phyloP scores from a whole-genome alignment of 2,329 filamentous ascomycete genomes.

The Aureobasidium pullulans region DNA sequence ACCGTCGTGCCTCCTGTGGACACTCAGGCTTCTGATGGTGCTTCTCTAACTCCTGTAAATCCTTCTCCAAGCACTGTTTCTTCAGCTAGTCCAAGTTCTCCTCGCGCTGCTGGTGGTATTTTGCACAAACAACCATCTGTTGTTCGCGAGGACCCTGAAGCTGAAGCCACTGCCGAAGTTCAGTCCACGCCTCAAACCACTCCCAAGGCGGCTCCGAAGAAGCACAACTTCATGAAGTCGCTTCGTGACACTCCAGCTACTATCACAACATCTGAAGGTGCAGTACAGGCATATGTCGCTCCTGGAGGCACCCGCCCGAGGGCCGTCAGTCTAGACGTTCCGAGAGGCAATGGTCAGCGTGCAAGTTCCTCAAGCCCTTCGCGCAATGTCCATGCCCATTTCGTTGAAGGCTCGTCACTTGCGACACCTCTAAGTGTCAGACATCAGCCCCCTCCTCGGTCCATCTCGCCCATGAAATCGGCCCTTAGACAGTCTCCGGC shows the following conservation, averaged over 20 bases:
- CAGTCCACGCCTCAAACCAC: neutral
- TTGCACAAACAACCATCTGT: conserved; percentile 28
- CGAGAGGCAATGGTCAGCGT: conserved; percentile 20
- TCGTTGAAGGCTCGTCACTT: conserved; percentile 52
- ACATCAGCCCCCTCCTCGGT: conserved; percentile 63
- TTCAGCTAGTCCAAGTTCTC: conserved; percentile 19
- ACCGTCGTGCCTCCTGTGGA: conserved; percentile 16
- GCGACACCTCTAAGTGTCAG: conserved; percentile 47
- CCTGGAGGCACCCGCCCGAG: conserved; percentile 18
- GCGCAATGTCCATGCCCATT: conserved; percentile 53
- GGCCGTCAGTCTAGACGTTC: conserved; percentile 28
- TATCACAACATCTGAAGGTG: conserved; percentile 19
- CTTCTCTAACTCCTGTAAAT: conserved; percentile 24
- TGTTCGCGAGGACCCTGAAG: conserved; percentile 27
- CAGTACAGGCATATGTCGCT: conserved; percentile 21
- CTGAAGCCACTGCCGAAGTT: conserved; percentile 21
- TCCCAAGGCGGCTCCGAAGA: neutral
- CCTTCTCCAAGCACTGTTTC: conserved; percentile 20
- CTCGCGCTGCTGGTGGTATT: conserved; percentile 16
- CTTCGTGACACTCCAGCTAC: conserved; percentile 9
- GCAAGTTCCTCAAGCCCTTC: conserved; percentile 50
- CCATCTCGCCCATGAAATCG: conserved; percentile 69
- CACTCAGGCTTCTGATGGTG: conserved; percentile 16
- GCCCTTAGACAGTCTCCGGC: conserved; percentile 61
- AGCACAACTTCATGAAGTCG: neutral